Evolutionary conservation across 2,329 filamentous ascomycete genomes (phyloP), one percentile per base, ranked within the genome.

Genomic region (Xenoacremonium recifei): DNA sequence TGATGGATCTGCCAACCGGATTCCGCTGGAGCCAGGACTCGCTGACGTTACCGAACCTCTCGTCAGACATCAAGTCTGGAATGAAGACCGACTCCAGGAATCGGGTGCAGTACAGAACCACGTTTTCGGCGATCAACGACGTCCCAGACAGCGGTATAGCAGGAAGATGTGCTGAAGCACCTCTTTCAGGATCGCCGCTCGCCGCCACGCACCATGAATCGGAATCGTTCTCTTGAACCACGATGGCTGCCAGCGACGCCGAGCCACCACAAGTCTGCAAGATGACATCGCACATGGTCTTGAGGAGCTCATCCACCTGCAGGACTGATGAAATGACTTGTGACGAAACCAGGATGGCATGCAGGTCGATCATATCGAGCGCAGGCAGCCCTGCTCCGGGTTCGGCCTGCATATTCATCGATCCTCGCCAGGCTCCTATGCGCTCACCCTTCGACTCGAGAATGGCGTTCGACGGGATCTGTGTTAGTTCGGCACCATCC

Each of bases 221-320:
- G 4, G 71, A 68, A 29, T 79, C 78, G 34, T 82, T 78, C 42
- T 87, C 85, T 53, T 87, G 82, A 7, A 89, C 80, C 17, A 89
- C 75, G 39, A 92, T 86, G 12, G 85, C 86, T 15, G 85, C 86
- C 5, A 85, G 71, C 3, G 84, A 85, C 7, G 85, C 85, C 6
- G 80, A 75, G 21, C 80, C 79, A 29, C 85, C 86, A 38, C 85
- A 89, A 1, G 85, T 89, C 52, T 90, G 84, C 19, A 91, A 65
- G 36, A 91, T 88, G 48, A 91, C 87, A 47, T 89, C 82, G 53
- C 85, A 88, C 81, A 92, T 89, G 31, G 87, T 90, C 56, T 85
- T 83, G 47, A 91, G 75, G 4, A 92, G 73, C 54, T 85, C 79
- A 49, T 91, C 86, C 11, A 91, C 79, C 50, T 86, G 79, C 10